Percentiles rank a stretch among this genome's conserved stretches.
These are phyloP conservation scores for Podaxis pistillaris DNA, from an alignment of 768 basidiomycete genomes.

Conservation along the genomic window DNA sequence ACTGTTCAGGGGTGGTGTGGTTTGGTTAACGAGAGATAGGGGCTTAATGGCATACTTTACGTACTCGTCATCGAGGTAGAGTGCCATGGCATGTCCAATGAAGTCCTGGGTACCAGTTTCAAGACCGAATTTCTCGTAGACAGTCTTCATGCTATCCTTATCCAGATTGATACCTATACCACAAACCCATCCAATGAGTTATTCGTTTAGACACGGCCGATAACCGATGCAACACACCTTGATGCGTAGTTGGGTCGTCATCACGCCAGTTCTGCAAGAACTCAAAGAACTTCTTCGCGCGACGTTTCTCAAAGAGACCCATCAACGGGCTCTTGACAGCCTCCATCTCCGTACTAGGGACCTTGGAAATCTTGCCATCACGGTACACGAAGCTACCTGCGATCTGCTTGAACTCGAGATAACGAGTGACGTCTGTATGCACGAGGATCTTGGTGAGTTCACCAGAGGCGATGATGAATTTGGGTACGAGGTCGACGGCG, in stretches of 20 bases:
- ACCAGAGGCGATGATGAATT: conserved; percentile 98
- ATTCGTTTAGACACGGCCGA: background rate
- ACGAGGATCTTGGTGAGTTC: conserved; percentile 98
- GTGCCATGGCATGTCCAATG: conserved; percentile 98
- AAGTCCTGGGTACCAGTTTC: conserved; percentile 99
- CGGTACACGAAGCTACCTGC: conserved; percentile 97
- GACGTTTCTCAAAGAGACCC: conserved; percentile 98
- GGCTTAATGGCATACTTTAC: conserved; percentile 28
- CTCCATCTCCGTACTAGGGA: conserved; percentile 96
- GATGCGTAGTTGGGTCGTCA: conserved; percentile 93
- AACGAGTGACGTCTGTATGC: conserved; percentile 97
- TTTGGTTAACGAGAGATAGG: background rate
- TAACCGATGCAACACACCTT: conserved; percentile 51
- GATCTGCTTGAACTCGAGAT: conserved; percentile 99
- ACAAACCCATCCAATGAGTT: background rate
- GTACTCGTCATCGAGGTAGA: conserved; percentile 96
- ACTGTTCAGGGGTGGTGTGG: conserved; percentile 36
- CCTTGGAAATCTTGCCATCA: conserved; percentile 95
- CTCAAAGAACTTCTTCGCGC: conserved; percentile 98
- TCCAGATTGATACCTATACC: conserved; percentile 80
- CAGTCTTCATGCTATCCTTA: conserved; percentile 86
- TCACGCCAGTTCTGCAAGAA: conserved; percentile 96
- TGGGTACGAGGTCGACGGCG: conserved; percentile 96
- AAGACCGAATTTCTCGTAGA: conserved; percentile 96
- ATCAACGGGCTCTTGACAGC: conserved; percentile 93